Evolutionary conservation across 1,284 basidiomycete genomes (phyloP), one percentile per base, ranked within the genome.

Genomic region (Laetiporus sulphureus): DNA sequence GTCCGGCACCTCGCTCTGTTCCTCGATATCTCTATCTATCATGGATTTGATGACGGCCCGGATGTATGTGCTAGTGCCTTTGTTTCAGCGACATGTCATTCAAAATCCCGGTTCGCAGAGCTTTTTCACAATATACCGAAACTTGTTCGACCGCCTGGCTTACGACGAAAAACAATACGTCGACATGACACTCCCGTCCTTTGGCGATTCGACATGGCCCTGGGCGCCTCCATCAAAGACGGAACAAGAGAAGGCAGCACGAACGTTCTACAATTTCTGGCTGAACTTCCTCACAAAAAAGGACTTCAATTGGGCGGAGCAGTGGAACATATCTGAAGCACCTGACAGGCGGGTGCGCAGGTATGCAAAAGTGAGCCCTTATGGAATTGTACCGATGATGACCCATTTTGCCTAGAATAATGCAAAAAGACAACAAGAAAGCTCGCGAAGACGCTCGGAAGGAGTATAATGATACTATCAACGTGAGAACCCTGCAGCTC

Each of bases 391-490:
- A 13, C 25, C 7, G 7, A 13, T 8, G 13, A 7, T 27, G 8
- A 27, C 13, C 25, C 25, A 7, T 8, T 27, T 7, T 13, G 13
- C 13, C 25, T 27, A 86, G 91, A 48, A 56, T 92, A 29, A 94
- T 99, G 86, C 96, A 99, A 61, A 90, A 86, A 57, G 96, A 98
- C 54, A 99, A 99, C 63, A 92, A 91, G 64, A 92, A 92, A 54
- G 78, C 81, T 6, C 75, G 94, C 12, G 91, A 96, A 30, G 86
- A 90, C 32, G 86, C 88, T 5, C 74, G 88, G 29, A 79, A 79
- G 57, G 95, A 99, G 52, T 99, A 96, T 63, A 98, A 95, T 54
- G 94, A 98, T 34, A 86, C 85, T 1, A 73, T 99, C 25, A 71
- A 85, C 56, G 91, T 92, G 55, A 42, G 81, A 63, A 16, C 36